Percentiles rank a stretch among this genome's conserved stretches.
Conservation (phyloP, 106 monocot species). For the Platanthera guangdongensis region DNA sequence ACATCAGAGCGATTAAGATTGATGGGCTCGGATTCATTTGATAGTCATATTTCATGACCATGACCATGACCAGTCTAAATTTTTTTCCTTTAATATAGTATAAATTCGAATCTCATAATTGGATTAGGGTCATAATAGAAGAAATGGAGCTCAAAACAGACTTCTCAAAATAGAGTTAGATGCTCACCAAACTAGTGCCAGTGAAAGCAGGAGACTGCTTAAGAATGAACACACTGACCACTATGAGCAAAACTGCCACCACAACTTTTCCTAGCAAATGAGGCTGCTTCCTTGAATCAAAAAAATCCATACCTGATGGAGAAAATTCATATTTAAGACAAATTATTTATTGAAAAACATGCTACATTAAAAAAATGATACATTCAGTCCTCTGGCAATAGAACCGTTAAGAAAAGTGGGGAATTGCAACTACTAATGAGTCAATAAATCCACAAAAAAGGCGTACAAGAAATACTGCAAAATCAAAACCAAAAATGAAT, state of each 20-base stretch:
- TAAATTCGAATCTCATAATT: neutral
- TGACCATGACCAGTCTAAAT: too few species aligned
- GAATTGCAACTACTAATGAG: too few species aligned
- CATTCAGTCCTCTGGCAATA: neutral
- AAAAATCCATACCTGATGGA: constrained; percentile 61
- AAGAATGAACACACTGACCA: constrained; percentile 54
- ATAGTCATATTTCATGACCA: too few species aligned
- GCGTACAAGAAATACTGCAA: neutral
- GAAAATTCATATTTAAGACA: neutral
- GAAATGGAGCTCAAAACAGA: neutral
- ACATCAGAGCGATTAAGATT: too few species aligned
- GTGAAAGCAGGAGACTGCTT: constrained; percentile 55
- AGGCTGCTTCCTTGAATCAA: constrained; percentile 54
- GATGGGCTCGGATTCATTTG: too few species aligned
- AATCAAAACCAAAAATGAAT: neutral
- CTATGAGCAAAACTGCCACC: constrained; percentile 41
- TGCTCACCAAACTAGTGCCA: constrained; percentile 41
- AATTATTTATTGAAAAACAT: neutral
- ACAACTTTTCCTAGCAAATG: constrained; percentile 58
- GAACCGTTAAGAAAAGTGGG: too few species aligned
- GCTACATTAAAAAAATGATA: too few species aligned
- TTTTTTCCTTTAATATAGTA: too few species aligned
- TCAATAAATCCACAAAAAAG: neutral
- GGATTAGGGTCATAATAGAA: neutral
- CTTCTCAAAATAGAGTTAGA: neutral